Evolutionary conservation across 352 stramenopile genomes (phyloP), one percentile per base, ranked within the genome.

Genomic region (Globisporangium solare): DNA sequence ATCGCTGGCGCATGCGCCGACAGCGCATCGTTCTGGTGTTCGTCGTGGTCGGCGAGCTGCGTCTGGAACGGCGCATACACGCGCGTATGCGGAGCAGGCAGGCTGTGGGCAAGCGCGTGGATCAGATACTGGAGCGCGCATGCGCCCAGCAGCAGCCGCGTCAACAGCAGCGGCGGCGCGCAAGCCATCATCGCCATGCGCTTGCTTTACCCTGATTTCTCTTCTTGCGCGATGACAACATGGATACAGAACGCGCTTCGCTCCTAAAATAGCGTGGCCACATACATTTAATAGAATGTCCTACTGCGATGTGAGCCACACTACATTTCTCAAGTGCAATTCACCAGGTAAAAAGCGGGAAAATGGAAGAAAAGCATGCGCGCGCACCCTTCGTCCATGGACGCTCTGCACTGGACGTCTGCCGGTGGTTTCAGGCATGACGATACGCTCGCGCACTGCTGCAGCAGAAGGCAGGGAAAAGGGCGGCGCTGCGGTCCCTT

Each of bases 1-100:
- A 83, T 51, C 17, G 64, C 70, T 46, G 68, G 39, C 39, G 5
- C 12, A n/a, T n/a, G 56, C 27, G 27, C 4, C 15, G 20, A 5
- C 15, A 20, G 14, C 7, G 32, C 43, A 32, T 31, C 20, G 12
- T 35, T 12, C 13, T 49, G 24, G 17, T 14, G 15, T 14, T 21
- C 37, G 18, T 43, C 39, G 39, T 35, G 5, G 27, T 8, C 27
- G 17, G 50, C 40, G 17, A 58, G 17, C 27, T 39, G 22, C 17
- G 17, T 43, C 21, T 37, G 31, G 37, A 53, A 35, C 43, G 56
- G 56, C 3, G 51, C 41, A 22, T 52, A 63, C 56, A 63, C 49
- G 35, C 21, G 48, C 21, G 5, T 41, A 8, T 47, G 56, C 6
- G 40, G 6, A 7, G 17, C 18, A 20, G 18, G n/a, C 13, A 47